Conservation (phyloP, 2,329 filamentous ascomycete species). For the Exophiala aquamarina region DNA sequence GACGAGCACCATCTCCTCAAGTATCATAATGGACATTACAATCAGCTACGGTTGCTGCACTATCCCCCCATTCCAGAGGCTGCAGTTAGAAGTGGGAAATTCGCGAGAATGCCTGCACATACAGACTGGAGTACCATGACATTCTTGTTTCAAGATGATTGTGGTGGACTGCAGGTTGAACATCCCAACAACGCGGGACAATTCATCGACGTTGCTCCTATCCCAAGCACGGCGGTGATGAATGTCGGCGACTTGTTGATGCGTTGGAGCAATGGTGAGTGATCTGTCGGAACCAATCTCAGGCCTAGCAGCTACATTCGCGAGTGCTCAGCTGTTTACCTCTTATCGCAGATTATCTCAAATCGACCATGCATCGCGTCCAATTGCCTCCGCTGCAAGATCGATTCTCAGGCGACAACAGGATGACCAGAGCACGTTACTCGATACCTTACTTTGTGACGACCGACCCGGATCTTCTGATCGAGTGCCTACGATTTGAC, state of each 20-base stretch:
- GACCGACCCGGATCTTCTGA: conserved; percentile 50
- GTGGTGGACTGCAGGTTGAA: conserved; percentile 53
- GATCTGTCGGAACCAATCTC: neutral
- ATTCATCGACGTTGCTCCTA: conserved; percentile 42
- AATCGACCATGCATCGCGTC: conserved; percentile 57
- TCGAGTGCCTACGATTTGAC: conserved; percentile 52
- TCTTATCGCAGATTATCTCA: conserved; percentile 47
- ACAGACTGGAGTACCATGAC: conserved; percentile 57
- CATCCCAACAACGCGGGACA: conserved; percentile 39
- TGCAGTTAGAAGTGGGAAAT: conserved; percentile 40
- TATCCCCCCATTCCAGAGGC: conserved; percentile 52
- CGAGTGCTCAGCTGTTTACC: no score
- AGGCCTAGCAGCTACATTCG: no score
- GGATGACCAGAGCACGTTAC: conserved; percentile 53
- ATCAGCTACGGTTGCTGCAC: conserved; percentile 62
- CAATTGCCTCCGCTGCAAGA: conserved; percentile 44
- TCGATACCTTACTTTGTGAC: conserved; percentile 62
- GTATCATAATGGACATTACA: conserved; percentile 57
- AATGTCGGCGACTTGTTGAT: conserved; percentile 53
- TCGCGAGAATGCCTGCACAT: conserved; percentile 53
- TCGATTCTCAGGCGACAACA: conserved; percentile 37
- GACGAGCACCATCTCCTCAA: conserved; percentile 46
- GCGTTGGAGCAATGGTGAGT: conserved; percentile 51
- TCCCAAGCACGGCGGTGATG: conserved; percentile 44
- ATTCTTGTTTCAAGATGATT: conserved; percentile 55